Evolutionary conservation across 2,329 filamentous ascomycete species (phyloP).

Genomic region (Penicillium rolfsii): DNA sequence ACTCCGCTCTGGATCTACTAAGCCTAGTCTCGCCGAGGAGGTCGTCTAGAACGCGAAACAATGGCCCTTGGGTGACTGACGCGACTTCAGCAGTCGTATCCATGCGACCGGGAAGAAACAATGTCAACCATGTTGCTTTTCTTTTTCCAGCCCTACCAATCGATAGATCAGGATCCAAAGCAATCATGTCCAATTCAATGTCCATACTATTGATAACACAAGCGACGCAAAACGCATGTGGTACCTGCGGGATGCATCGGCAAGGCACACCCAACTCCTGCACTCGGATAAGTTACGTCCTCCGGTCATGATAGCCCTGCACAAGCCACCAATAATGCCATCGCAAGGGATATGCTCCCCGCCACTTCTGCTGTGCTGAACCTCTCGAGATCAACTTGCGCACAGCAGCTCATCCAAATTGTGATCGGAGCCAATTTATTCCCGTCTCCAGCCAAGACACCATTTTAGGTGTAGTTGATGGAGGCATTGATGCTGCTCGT

Average conservation of each 20-base stretch:
- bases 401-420: not conserved
- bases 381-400: not conserved
- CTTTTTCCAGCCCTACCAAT: not conserved
- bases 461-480: not conserved
- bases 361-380: not conserved
- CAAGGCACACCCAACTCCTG: not conserved
- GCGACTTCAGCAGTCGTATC: not conserved
- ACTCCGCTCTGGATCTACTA: not conserved
- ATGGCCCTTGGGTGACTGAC: not conserved
- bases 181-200: not conserved
- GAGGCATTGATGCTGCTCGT: not conserved
- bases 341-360: not conserved
- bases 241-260: conserved; percentile 4
- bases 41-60: not conserved
- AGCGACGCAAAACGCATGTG: not conserved
- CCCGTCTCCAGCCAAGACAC: no score
- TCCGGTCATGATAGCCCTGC: not conserved
- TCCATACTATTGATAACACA: not conserved
- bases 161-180: not conserved
- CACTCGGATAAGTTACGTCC: not conserved
- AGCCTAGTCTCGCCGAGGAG: not conserved
- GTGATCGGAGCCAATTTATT: not conserved
- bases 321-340: not conserved
- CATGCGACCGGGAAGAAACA: not conserved
- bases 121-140: not conserved